These are phyloP conservation scores for Passiflora organensis DNA, from an alignment of 345 rosid genomes.

Conservation along the genomic window DNA sequence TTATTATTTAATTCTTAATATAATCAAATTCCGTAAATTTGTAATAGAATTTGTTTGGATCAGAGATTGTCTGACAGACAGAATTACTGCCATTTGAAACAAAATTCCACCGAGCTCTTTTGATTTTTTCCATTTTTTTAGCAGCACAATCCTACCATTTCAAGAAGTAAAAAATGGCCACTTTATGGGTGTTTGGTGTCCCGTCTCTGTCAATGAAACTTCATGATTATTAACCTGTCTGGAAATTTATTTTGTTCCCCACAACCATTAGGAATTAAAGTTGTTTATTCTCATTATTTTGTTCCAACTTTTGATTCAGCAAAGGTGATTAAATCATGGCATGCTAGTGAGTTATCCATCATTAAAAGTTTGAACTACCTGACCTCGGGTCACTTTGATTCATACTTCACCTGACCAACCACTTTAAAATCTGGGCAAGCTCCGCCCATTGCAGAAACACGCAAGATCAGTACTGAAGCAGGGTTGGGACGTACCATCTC, in stretches of 20 bases:
- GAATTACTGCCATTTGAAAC: too few relatives aligned
- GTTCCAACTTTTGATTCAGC: constrained; percentile 58
- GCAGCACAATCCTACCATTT: constrained; percentile 5
- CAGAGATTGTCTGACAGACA: too few relatives aligned
- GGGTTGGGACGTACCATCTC: too few relatives aligned
- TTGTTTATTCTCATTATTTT: constrained; percentile 58
- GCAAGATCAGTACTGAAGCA: too few relatives aligned
- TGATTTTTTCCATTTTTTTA: too few relatives aligned
- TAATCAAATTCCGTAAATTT: too few relatives aligned
- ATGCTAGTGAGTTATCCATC: constrained; percentile 75
- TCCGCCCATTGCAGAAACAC: too few relatives aligned
- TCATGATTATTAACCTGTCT: constrained; percentile 67
- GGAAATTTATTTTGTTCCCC: constrained; percentile 92
- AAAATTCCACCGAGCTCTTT: not conserved
- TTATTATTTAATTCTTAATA: too few relatives aligned
- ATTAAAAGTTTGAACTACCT: constrained; percentile 59
- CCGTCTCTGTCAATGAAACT: constrained; percentile 47
- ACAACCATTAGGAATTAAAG: constrained; percentile 50
- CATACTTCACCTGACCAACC: constrained; percentile 35
- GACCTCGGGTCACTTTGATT: constrained; percentile 27
- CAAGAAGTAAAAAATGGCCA: constrained; percentile 18
- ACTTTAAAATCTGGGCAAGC: too few relatives aligned
- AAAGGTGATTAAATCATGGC: constrained; percentile 66
- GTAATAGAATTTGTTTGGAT: too few relatives aligned
- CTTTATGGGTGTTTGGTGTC: constrained; percentile 37